Evolutionary conservation across 768 basidiomycete species (phyloP), one percentile per base, ranked within the genome.

Genomic region (Kwoniella heveanensis): DNA sequence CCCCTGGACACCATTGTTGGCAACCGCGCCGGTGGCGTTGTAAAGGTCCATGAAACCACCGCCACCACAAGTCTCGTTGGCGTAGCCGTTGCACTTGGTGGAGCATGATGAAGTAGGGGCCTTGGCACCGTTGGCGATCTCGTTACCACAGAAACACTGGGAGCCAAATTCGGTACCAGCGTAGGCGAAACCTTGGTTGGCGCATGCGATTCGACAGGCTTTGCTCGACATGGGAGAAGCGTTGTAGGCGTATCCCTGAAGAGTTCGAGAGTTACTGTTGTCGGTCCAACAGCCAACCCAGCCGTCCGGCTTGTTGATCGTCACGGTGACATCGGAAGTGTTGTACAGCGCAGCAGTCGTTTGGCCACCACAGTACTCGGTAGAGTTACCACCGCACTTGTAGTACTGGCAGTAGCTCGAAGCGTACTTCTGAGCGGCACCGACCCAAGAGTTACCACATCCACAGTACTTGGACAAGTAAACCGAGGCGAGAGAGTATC

Each of bases 281-380:
- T 66, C 61, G 46, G 60, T 62, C 56, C 56, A 62, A 52, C 66
- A 67, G 13, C 57, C 47, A 15, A 63, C 24, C 62, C 53, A 58
- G 44, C 67, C 62, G 22, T 57, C 54, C 13, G 67, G 63, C 44
- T 56, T 57, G 54, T 54, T 55, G 59, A 56, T 36, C 6, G 52
- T 57, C 3, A 49, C 39, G 13, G 49, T 56, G 7, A 54, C 44
- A 19, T 54, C 53, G 36, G 54, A 60, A 24, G 54, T 50, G 57
- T 65, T 65, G 67, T 68, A 73, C 0, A 73, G 30, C 5, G 62
- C 60, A 25, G 68, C 48, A 49, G 56, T 54, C 21, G 44, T 52
- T 12, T 49, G 29, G 54, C 66, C 65, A 64, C 77, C 77, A 57
- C 77, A 78, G 0, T 49, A 68, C 52, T 76, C 60, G 21, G 68